Evolutionary conservation across 768 basidiomycete species (phyloP).

Genomic region (Kwoniella botswanensis): DNA sequence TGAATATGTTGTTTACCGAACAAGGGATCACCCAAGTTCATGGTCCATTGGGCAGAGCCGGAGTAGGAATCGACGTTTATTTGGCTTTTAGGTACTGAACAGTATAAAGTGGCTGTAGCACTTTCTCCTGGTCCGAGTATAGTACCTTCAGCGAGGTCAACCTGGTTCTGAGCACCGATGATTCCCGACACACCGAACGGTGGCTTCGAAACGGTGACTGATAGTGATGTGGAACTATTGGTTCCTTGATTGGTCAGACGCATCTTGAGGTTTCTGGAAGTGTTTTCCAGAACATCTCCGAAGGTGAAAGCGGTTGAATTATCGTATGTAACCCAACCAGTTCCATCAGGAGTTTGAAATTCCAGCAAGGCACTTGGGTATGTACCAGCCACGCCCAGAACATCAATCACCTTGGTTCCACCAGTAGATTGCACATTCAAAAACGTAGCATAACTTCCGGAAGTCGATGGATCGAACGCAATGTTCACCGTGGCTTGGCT

Average conservation of each 20-base stretch:
- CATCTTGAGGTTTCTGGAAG: constrained; percentile 21
- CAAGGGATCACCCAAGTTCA: constrained; percentile 21
- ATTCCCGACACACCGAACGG: constrained; percentile 23
- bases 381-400: constrained; percentile 17
- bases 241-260: constrained; percentile 19
- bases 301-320: constrained; percentile 23
- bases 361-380: constrained; percentile 23
- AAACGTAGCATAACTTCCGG: constrained; percentile 23
- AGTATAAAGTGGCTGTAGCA: constrained; percentile 21
- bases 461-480: constrained; percentile 16
- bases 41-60: constrained; percentile 17
- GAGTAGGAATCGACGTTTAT: constrained; percentile 19
- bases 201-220: constrained; percentile 25
- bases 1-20: constrained; percentile 25
- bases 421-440: constrained; percentile 18
- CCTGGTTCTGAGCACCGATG: constrained; percentile 23
- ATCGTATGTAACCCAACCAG: constrained; percentile 21
- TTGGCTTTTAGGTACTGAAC: constrained; percentile 23
- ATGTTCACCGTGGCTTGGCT: constrained; percentile 20
- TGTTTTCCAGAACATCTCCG: constrained; percentile 21
- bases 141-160: constrained; percentile 23
- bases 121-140: constrained; percentile 22
- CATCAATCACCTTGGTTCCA: constrained; percentile 14
- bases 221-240: constrained; percentile 17
- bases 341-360: constrained; percentile 22